phyloP scores from a whole-genome alignment of 2,329 filamentous ascomycete genomes.

The Zymoseptoria passerinii region DNA sequence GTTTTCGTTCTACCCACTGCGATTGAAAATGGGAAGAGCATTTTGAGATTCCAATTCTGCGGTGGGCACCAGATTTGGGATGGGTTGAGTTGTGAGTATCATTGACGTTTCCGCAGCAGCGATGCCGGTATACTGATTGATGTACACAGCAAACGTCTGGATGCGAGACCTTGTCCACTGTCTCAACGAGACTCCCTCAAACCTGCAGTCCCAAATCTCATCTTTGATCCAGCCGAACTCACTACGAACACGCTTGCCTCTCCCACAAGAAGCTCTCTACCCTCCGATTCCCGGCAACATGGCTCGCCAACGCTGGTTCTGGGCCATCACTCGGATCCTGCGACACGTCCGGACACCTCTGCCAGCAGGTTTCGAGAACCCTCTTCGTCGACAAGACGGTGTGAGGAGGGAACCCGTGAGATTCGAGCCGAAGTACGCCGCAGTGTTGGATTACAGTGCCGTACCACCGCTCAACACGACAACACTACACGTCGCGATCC shows the following conservation, averaged over 20 bases:
- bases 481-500: constrained; percentile 28
- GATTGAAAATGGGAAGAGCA: constrained; percentile 21
- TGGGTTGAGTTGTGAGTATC: constrained; percentile 26
- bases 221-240: constrained; percentile 11
- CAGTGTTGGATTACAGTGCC: constrained; percentile 33
- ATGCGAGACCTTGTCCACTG: constrained; percentile 34
- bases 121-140: neutral
- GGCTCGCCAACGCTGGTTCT: constrained; percentile 40
- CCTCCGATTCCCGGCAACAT: constrained; percentile 31
- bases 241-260: constrained; percentile 30
- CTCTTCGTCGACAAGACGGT: constrained; percentile 25
- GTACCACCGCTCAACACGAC: constrained; percentile 33
- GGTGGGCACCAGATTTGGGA: constrained; percentile 41
- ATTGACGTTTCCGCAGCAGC: too few species aligned
- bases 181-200: constrained; percentile 26
- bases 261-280: constrained; percentile 42
- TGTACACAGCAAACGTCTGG: constrained; percentile 34
- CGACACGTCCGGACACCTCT: constrained; percentile 35
- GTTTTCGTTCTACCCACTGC: constrained; percentile 33
- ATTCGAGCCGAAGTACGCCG: constrained; percentile 27
- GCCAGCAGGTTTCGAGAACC: constrained; percentile 36
- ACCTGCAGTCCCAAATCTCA: constrained; percentile 19
- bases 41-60: constrained; percentile 32
- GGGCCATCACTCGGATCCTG: constrained; percentile 38
- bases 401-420: constrained; percentile 9